Evolutionary conservation across 1,284 basidiomycete species (phyloP).

Genomic region (Trichosporon sp.): DNA sequence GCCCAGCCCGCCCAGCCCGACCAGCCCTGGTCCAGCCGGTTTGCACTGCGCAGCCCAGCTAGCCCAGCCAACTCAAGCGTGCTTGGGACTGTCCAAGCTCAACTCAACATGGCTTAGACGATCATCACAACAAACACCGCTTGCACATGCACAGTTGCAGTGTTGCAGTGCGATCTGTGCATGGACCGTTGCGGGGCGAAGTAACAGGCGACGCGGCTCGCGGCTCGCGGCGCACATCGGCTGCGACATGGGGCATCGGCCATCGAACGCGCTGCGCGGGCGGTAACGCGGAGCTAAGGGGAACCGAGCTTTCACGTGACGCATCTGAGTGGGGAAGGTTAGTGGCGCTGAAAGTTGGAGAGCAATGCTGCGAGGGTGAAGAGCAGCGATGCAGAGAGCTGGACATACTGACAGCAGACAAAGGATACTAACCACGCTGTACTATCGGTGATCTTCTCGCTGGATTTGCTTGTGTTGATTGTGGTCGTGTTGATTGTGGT

Average conservation of each 20-base stretch:
- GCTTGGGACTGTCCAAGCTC: not conserved
- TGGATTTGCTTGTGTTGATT: not conserved
- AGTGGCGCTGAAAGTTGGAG: not conserved
- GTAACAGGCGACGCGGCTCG: not conserved
- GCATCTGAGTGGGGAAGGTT: not conserved
- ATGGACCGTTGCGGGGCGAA: not conserved
- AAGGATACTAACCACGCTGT: not conserved
- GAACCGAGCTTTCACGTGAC: not conserved
- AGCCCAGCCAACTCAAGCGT: too few relatives aligned
- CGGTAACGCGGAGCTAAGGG: not conserved
- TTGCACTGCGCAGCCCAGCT: not conserved
- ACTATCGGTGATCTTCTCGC: not conserved
- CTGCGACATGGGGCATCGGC: not conserved
- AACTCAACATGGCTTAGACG: not conserved
- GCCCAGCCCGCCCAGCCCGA: not conserved
- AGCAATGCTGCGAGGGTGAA: not conserved
- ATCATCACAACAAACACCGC: not conserved
- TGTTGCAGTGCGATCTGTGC: not conserved
- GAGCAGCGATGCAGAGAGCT: not conserved
- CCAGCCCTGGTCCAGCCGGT: not conserved
- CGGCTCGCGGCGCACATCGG: not conserved
- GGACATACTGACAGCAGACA: not conserved
- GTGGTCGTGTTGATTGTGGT: too few relatives aligned
- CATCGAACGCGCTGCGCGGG: slow-evolving; percentile 6
- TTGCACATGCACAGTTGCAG: not conserved